These are phyloP conservation scores for Gloeophyllum trabeum DNA, from an alignment of 768 basidiomycete species.

Conservation along the genomic window DNA sequence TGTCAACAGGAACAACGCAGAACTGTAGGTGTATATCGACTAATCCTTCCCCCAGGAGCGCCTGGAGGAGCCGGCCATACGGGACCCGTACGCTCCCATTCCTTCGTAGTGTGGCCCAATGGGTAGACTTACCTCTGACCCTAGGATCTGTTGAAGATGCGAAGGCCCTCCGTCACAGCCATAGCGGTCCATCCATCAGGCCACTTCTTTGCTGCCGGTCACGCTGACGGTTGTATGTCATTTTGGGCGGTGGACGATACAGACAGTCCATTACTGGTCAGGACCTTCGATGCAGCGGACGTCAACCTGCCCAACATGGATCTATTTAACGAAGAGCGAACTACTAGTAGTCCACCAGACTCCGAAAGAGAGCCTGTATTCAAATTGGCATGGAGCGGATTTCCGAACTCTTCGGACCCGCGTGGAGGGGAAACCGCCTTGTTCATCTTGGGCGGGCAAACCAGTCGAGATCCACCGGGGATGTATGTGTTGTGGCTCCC, in stretches of 20 bases:
- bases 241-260: conserved; percentile 80
- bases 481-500: conserved; percentile 64
- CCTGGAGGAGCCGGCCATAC: conserved; percentile 65
- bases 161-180: conserved; percentile 59
- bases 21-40: conserved; percentile 53
- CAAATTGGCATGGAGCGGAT: conserved; percentile 79
- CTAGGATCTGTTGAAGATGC: conserved; percentile 60
- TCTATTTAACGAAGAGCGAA: conserved; percentile 27
- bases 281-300: conserved; percentile 49
- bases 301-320: conserved; percentile 41
- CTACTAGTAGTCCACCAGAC: conserved; percentile 13
- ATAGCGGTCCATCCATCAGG: conserved; percentile 64
- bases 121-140: conserved; percentile 2
- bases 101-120: background rate
- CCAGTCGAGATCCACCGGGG: conserved; percentile 40
- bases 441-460: conserved; percentile 67
- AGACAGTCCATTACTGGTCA: conserved; percentile 61
- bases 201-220: conserved; percentile 70
- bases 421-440: conserved; percentile 65
- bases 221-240: conserved; percentile 72
- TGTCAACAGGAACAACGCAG: conserved; percentile 33
- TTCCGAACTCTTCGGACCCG: conserved; percentile 52
- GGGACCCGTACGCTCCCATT: conserved; percentile 34
- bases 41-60: conserved; percentile 67
- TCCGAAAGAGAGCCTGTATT: conserved; percentile 63